Base-by-base conservation (phyloP, 2,329 filamentous ascomycete genomes). In the Epichloe sp. region DNA sequence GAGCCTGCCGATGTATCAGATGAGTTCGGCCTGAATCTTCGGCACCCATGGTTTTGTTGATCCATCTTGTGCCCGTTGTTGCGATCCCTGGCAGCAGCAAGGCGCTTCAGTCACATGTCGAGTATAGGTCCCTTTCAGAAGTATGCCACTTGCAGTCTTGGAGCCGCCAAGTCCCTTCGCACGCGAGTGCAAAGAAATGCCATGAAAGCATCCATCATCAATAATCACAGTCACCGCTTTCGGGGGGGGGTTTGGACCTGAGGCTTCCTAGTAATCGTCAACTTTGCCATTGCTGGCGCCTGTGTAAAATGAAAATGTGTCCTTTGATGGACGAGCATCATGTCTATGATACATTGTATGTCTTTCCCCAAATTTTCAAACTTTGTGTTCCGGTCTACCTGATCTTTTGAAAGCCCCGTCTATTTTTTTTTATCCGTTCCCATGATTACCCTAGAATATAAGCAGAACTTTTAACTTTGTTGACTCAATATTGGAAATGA, bases 391-490 rank as follows among this genome's bases (percentile, higher is more conserved):
- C 14, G 37, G 38, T 51, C 8, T 51, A 26, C 26, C 36, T 10
- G n/a, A 35, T 35, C 21, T n/a, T 19, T 37, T 34, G 17, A 41
- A 43, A 37, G 2, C 43, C 37, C 44, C 11, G 19, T 51, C 44
- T 47, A 19, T 45, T 51, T 51, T 51, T 51, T 47, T 5, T 50
- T n/a, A 37, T 44, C 49, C 23, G 23, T 47, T 43, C 44, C 49
- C 49, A 51, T 44, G 4, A 17, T n/a, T 46, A 26, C 41, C 34
- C 31, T 26, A 44, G 21, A 49, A 17, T 44, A 49, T 31, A 31
- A 31, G 26, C 26, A 31, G 7, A 31, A 31, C 26, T 31, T 31
- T 31, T 10, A 31, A 31, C 7, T 31, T 31, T 31, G 26, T 31
- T 10, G 26, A 8, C 8, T 31, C 26, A 31, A 10, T 31, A 3